These are phyloP conservation scores for Tulasnella calospora DNA, from an alignment of 768 basidiomycete genomes.

Conservation along the genomic window DNA sequence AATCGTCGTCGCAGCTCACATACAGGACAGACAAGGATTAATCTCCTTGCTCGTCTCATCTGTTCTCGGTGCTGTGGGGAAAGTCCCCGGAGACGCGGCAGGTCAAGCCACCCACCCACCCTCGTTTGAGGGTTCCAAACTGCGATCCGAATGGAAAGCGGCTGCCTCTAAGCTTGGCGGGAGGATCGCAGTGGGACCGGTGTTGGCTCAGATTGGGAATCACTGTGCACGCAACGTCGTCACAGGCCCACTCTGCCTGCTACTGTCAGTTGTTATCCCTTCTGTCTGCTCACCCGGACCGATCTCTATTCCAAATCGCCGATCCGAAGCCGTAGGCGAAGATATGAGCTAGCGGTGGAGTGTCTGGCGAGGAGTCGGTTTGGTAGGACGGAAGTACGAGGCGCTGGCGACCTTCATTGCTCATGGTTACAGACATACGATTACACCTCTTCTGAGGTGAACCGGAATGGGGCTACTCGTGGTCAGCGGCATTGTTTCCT, in stretches of 20 bases:
- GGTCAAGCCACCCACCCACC: not conserved
- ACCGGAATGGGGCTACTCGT: conserved; percentile 24
- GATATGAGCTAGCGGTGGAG: conserved; percentile 16
- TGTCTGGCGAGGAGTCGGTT: conserved; percentile 19
- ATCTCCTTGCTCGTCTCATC: conserved; percentile 6
- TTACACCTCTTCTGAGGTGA: conserved; percentile 10
- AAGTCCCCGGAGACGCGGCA: conserved; percentile 25
- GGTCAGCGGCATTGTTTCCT: conserved; percentile 2
- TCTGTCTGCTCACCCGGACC: not conserved
- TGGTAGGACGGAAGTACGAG: not conserved
- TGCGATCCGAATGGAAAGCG: conserved; percentile 24
- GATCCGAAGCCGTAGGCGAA: not conserved
- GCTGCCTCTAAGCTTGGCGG: conserved; percentile 25
- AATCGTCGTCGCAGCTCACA: conserved; percentile 25
- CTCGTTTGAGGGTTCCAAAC: conserved; percentile 6
- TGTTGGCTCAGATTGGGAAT: conserved; percentile 1
- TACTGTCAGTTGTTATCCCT: not conserved
- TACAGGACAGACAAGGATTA: conserved; percentile 11
- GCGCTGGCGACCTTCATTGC: conserved; percentile 19
- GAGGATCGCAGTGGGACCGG: conserved; percentile 21
- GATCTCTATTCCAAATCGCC: conserved; percentile 18
- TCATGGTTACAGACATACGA: conserved; percentile 24
- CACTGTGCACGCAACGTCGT: not conserved
- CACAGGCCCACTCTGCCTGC: conserved; percentile 14
- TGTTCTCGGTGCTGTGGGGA: conserved; percentile 20